Percentiles rank a stretch among this genome's conserved stretches.
Conservation (phyloP, 768 basidiomycete genomes). For the Trametes cubensis region DNA sequence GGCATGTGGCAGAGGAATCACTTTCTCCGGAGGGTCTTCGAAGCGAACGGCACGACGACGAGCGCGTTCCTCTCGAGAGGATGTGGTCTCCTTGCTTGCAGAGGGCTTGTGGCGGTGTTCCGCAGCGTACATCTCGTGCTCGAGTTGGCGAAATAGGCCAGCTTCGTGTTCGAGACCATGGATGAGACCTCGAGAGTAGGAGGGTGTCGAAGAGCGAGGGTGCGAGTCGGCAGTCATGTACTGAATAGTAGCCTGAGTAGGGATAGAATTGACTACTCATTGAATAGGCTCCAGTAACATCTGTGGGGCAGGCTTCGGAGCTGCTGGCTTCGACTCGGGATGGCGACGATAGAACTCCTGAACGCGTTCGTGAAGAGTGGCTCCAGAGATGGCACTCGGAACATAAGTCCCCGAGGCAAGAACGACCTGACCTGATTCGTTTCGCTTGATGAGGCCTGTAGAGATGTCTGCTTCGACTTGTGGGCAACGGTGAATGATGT, state of each 20-base stretch:
- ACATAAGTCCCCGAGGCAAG: slow-evolving; percentile 31
- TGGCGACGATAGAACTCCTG: slow-evolving; percentile 2
- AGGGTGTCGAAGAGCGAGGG: background rate
- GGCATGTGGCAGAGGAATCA: too few species aligned
- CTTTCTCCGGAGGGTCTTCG: background rate
- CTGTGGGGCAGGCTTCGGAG: background rate
- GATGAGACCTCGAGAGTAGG: background rate
- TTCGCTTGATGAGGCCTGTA: slow-evolving; percentile 28
- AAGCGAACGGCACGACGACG: background rate
- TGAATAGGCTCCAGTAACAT: slow-evolving; percentile 5
- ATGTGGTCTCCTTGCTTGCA: too few species aligned
- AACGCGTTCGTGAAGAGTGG: slow-evolving; percentile 2
- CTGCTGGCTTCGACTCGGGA: background rate
- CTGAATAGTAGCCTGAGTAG: background rate
- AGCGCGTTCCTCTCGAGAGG: background rate
- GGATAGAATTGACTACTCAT: background rate
- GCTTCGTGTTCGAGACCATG: slow-evolving; percentile 2
- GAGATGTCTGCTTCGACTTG: slow-evolving; percentile 18
- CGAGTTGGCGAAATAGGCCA: slow-evolving; percentile 2
- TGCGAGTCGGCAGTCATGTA: background rate
- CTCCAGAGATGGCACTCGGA: slow-evolving; percentile 21
- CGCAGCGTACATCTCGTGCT: slow-evolving; percentile 6
- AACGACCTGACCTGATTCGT: slow-evolving; percentile 30
- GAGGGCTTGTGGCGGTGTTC: slow-evolving; percentile 5
- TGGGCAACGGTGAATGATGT: slow-evolving; percentile 32